A percentile compares a stretch with the other conserved stretches of the same genome.
These are phyloP conservation scores for Metschnikowia aberdeeniae DNA, from an alignment of 805 yeast species.

Conservation along the genomic window DNA sequence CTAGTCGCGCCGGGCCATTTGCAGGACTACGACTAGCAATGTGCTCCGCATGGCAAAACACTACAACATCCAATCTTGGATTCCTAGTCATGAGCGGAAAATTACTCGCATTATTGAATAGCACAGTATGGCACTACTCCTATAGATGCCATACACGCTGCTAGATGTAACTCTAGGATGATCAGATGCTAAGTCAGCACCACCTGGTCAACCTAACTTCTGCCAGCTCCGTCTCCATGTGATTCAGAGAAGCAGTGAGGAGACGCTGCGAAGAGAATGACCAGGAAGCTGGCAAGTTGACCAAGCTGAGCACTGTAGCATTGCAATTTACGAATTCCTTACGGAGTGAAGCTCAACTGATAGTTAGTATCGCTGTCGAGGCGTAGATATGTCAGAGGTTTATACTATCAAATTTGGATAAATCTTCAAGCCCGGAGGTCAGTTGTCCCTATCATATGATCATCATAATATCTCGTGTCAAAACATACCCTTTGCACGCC, in stretches of 20 bases:
- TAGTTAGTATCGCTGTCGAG: conserved; percentile 3
- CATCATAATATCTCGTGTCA: conserved; percentile 10
- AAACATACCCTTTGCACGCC: background rate
- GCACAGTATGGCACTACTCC: too few species aligned
- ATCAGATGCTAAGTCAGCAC: too few species aligned
- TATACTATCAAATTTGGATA: conserved; percentile 18
- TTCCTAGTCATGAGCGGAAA: too few species aligned
- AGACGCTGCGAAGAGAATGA: too few species aligned
- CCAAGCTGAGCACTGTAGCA: too few species aligned
- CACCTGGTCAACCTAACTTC: too few species aligned
- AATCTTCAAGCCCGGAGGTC: conserved; percentile 20
- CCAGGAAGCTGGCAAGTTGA: too few species aligned
- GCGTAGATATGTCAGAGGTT: background rate
- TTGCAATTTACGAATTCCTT: background rate
- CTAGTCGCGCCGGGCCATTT: conserved; percentile 1
- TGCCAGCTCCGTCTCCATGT: too few species aligned
- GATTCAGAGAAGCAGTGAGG: too few species aligned
- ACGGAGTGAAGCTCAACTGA: background rate
- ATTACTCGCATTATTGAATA: too few species aligned
- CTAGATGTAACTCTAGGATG: too few species aligned
- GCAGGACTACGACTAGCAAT: background rate
- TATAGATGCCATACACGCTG: too few species aligned
- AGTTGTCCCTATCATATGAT: conserved; percentile 21
- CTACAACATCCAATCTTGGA: background rate
- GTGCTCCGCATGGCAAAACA: background rate